Evolutionary conservation across 2,329 filamentous ascomycete species (phyloP), one percentile per base, ranked within the genome.

Genomic region (Fonsecaea pugnacius): DNA sequence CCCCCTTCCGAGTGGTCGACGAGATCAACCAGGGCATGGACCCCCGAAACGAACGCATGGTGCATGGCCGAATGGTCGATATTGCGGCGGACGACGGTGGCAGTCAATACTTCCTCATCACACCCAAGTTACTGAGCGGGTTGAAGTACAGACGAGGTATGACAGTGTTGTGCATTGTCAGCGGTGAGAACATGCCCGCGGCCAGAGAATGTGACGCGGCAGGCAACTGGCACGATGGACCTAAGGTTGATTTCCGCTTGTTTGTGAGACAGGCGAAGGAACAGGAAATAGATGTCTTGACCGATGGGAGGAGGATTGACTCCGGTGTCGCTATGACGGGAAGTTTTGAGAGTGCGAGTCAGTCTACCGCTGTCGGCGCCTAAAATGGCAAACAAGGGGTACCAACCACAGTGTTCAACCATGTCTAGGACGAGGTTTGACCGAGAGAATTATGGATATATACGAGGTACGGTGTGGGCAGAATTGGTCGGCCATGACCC

Each of bases 21-120:
- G 95, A 99, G 80, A 99, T 99, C 83, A 99, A 99, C 75, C 95
- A 99, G 79, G 95, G 95, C 70, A 99, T 99, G 95, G 95, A 99
- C 76, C 95, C 94, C 50, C 89, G 95, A 72, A 99, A 99, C 78
- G 95, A 99, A 79, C 91, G 95, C 71, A 96, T 97, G 87, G 93
- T 99, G 16, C 95, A 99, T 79, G 92, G 94, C 75, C 91, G 95
- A 68, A 96, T 99, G 90, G 95, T 99, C 8, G 92, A 97, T 73
- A 97, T 99, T 74, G 95, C 95, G 50, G 98, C 95, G 77, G 88
- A 90, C 38, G 69, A 72, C 50, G 76, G 72, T 12, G 84, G 84
- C 27, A 84, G 83, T 53, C 87, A 89, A 79, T 99, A 99, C 79
- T 99, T 99, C 81, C 87, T 99, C 68, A 96, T 99, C 79, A 99